Conservation (phyloP, 2,329 filamentous ascomycete genomes). For the Diaporthe sp. region DNA sequence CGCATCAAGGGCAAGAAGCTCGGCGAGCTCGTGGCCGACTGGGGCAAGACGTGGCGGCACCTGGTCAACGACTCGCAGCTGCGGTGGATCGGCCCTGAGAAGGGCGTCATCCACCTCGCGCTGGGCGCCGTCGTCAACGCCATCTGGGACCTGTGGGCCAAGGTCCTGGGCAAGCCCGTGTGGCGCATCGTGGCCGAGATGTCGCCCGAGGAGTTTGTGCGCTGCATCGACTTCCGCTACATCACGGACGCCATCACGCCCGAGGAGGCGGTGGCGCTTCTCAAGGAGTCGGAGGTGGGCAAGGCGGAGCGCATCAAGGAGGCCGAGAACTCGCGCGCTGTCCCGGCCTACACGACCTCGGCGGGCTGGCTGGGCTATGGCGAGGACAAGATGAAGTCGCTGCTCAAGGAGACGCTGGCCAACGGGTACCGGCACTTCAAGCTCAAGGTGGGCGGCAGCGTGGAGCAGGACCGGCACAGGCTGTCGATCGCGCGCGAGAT, state of each 20-base stretch:
- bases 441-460: slow-evolving; percentile 83
- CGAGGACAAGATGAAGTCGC: slow-evolving; percentile 84
- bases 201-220: slow-evolving; percentile 87
- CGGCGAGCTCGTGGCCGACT: slow-evolving; percentile 81
- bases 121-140: slow-evolving; percentile 91
- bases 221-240: slow-evolving; percentile 93
- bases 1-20: slow-evolving; percentile 82
- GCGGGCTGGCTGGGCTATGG: slow-evolving; percentile 94
- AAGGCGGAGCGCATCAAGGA: slow-evolving; percentile 81
- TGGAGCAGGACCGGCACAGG: slow-evolving; percentile 79
- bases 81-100: slow-evolving; percentile 94
- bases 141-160: slow-evolving; percentile 96
- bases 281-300: slow-evolving; percentile 73
- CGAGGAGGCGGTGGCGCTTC: slow-evolving; percentile 80
- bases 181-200: slow-evolving; percentile 93
- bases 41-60: slow-evolving; percentile 91
- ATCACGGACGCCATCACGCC: slow-evolving; percentile 94
- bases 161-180: slow-evolving; percentile 85
- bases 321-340: slow-evolving; percentile 79
- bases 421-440: slow-evolving; percentile 91
- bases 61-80: slow-evolving; percentile 92
- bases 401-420: slow-evolving; percentile 80
- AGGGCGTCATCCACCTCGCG: slow-evolving; percentile 93
- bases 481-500: slow-evolving; percentile 81
- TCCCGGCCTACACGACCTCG: slow-evolving; percentile 91